Evolutionary conservation across 306 rosid genomes (phyloP).

Genomic region (Abrus pulchellus): DNA sequence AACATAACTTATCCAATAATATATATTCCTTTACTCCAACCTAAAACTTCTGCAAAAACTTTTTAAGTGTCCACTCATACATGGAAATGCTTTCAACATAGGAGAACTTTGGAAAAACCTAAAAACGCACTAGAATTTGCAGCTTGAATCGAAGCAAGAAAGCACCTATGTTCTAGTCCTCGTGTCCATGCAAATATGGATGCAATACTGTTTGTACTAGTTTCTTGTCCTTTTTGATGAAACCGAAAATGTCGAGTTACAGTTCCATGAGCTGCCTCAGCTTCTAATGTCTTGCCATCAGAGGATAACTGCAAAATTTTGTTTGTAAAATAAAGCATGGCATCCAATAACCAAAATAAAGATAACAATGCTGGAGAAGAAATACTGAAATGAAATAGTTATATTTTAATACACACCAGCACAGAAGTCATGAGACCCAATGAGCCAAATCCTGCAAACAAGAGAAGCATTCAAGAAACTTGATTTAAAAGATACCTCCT

Average conservation of each 20-base stretch:
- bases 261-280: conserved; percentile 99
- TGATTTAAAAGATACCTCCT: conserved; percentile 31
- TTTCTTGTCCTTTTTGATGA: conserved; percentile 94
- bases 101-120: conserved; percentile 6
- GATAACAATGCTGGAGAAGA: background rate
- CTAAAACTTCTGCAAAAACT: background rate
- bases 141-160: conserved; percentile 37
- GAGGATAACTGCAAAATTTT: conserved; percentile 81
- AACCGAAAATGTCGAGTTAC: conserved; percentile 94
- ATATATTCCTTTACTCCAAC: conserved; percentile 15
- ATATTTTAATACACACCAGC: conserved; percentile 66
- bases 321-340: conserved; percentile 28
- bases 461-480: conserved; percentile 45
- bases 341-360: conserved; percentile 35
- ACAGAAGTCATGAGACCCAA: conserved; percentile 98
- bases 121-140: conserved; percentile 28
- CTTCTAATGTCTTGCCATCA: conserved; percentile 96
- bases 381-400: background rate
- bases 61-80: background rate
- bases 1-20: background rate
- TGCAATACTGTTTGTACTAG: conserved; percentile 98
- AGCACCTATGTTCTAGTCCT: conserved; percentile 93
- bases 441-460: conserved; percentile 89
- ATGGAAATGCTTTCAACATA: conserved; percentile 2
- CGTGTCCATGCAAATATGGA: conserved; percentile 99